Conservation (phyloP, 306 rosid genomes). For the Pterocarpus macrocarpus region DNA sequence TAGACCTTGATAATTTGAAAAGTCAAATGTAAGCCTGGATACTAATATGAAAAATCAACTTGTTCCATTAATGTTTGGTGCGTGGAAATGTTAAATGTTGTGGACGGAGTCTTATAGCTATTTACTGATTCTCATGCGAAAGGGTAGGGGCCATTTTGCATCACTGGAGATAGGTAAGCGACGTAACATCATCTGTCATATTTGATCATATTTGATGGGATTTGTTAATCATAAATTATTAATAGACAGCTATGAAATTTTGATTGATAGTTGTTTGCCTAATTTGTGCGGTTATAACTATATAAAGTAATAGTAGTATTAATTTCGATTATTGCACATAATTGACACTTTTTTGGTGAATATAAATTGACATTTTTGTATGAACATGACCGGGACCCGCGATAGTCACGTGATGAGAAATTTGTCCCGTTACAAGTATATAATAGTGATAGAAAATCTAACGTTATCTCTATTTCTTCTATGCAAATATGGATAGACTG, state of each 20-base stretch:
- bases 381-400: slow-evolving; percentile 8
- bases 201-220: not conserved
- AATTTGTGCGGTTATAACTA: not conserved
- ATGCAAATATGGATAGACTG: not conserved
- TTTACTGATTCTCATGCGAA: not conserved
- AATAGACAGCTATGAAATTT: slow-evolving; percentile 9
- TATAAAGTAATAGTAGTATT: not conserved
- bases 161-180: not conserved
- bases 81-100: slow-evolving; percentile 11
- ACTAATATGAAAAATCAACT: not conserved
- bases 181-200: not conserved
- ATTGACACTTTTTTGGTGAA: not conserved
- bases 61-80: not conserved
- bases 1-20: not conserved
- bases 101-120: not conserved
- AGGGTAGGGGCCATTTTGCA: slow-evolving; percentile 5
- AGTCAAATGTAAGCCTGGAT: not conserved
- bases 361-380: not conserved
- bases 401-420: not conserved
- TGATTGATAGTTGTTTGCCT: slow-evolving; percentile 1
- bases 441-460: not conserved
- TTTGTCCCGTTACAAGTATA: not conserved
- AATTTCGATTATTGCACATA: not conserved
- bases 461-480: not conserved
- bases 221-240: not conserved